Conservation (phyloP, 2,329 filamentous ascomycete genomes). For the Hymenoscyphus fraxineus region DNA sequence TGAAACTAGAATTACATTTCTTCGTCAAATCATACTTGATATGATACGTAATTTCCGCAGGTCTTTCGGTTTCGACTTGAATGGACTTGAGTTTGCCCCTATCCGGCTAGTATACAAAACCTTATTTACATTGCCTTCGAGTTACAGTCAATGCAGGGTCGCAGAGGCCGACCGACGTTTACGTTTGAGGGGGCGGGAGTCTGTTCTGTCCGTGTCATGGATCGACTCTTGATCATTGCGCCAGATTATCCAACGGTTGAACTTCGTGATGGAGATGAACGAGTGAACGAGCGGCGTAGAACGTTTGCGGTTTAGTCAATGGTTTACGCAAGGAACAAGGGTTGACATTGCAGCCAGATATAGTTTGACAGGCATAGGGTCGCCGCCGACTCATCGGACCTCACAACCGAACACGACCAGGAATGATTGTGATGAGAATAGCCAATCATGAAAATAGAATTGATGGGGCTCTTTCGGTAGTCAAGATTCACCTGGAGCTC, state of each 20-base stretch:
- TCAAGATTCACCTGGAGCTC: background rate
- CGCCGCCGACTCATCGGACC: background rate
- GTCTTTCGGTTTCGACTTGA: background rate
- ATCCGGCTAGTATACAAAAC: background rate
- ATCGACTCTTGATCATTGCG: background rate
- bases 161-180: background rate
- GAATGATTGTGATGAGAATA: background rate
- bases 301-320: background rate
- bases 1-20: background rate
- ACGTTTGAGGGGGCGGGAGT: background rate
- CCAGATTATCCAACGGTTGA: background rate
- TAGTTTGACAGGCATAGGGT: background rate
- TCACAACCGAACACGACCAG: background rate
- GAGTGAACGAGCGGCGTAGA: background rate
- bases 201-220: conserved; percentile 1
- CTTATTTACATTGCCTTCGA: background rate
- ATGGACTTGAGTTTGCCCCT: background rate
- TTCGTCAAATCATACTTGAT: background rate
- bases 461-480: background rate
- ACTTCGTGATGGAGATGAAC: background rate
- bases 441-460: background rate
- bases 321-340: background rate
- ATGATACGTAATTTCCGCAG: background rate
- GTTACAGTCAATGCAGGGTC: conserved; percentile 2
- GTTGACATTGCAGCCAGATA: background rate